Percentiles rank a stretch among this genome's conserved stretches.
These are phyloP conservation scores for Glycyrrhiza uralensis DNA, from an alignment of 306 rosid genomes.

Conservation along the genomic window DNA sequence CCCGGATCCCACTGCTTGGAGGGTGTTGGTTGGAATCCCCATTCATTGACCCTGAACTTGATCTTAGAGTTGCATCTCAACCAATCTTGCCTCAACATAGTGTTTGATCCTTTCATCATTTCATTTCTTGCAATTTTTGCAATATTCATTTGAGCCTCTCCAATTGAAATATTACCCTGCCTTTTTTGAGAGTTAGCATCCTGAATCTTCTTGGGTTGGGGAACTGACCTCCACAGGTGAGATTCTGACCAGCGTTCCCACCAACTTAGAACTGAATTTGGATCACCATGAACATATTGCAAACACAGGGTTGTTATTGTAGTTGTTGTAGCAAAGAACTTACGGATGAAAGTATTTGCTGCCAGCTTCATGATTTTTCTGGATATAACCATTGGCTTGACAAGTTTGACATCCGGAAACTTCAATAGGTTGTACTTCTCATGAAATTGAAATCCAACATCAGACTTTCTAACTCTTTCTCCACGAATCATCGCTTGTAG, in stretches of 20 bases:
- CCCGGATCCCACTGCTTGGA: no score
- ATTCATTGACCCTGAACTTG: no score
- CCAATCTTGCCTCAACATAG: no score
- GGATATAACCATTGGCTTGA: slow-evolving; percentile 39
- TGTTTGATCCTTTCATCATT: no score
- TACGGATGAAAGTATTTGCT: slow-evolving; percentile 50
- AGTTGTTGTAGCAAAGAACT: slow-evolving; percentile 69
- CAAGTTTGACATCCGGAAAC: slow-evolving; percentile 47
- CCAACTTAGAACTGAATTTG: slow-evolving; percentile 78
- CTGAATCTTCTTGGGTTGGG: no score
- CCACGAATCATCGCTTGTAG: slow-evolving; percentile 79
- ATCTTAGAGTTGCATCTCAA: no score
- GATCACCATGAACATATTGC: slow-evolving; percentile 59
- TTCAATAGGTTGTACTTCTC: no score
- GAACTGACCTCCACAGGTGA: slow-evolving; percentile 70
- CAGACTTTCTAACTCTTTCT: slow-evolving; percentile 56
- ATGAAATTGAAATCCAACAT: slow-evolving; percentile 62
- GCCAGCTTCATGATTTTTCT: slow-evolving; percentile 51
- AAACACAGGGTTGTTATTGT: slow-evolving; percentile 54
- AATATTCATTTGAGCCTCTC: no score
- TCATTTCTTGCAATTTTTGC: no score
- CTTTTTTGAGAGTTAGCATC: no score
- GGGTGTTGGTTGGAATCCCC: no score
- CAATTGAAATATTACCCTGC: no score
- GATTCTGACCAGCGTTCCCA: slow-evolving; percentile 74